phyloP scores from a whole-genome alignment of 352 stramenopile genomes.

The Pythium grandisporangium region DNA sequence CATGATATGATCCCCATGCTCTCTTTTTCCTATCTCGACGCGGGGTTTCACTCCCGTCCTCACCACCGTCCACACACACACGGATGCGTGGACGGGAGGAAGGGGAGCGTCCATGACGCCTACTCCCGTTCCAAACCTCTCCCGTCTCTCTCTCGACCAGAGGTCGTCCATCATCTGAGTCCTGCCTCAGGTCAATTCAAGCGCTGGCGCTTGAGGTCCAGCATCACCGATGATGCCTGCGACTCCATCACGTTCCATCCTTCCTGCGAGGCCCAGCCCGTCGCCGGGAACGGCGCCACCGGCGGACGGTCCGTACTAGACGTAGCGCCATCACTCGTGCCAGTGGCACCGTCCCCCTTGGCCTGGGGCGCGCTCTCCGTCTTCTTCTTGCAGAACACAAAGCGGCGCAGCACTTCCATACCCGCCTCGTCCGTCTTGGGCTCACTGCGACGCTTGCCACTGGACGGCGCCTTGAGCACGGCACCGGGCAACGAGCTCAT shows the following conservation, averaged over 20 bases:
- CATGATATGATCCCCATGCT: too few relatives aligned
- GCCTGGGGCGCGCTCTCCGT: constrained; percentile 3
- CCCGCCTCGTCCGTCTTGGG: constrained; percentile 79
- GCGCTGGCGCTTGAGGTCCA: constrained; percentile 26
- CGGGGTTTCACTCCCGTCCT: too few relatives aligned
- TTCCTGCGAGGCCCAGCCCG: constrained; percentile 9
- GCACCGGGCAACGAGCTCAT: constrained; percentile 70
- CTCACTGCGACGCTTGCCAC: constrained; percentile 68
- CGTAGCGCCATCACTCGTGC: constrained; percentile 2
- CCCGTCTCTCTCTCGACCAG: too few relatives aligned
- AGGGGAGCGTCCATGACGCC: too few relatives aligned
- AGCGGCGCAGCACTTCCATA: constrained; percentile 77
- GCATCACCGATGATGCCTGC: constrained; percentile 20
- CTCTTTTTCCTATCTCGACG: too few relatives aligned
- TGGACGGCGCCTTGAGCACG: constrained; percentile 64
- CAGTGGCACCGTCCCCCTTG: constrained; percentile 5
- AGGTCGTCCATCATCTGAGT: too few relatives aligned
- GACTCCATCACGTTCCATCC: constrained; percentile 23
- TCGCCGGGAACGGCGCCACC: constrained; percentile 2
- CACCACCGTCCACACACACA: too few relatives aligned
- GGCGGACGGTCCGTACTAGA: neutral
- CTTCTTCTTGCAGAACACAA: constrained; percentile 75
- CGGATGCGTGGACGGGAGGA: too few relatives aligned
- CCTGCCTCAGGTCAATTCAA: constrained; percentile 20
- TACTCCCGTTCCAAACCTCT: too few relatives aligned